phyloP scores from a whole-genome alignment of 164 flowering plant genomes.

The Cinnamomum micranthum region DNA sequence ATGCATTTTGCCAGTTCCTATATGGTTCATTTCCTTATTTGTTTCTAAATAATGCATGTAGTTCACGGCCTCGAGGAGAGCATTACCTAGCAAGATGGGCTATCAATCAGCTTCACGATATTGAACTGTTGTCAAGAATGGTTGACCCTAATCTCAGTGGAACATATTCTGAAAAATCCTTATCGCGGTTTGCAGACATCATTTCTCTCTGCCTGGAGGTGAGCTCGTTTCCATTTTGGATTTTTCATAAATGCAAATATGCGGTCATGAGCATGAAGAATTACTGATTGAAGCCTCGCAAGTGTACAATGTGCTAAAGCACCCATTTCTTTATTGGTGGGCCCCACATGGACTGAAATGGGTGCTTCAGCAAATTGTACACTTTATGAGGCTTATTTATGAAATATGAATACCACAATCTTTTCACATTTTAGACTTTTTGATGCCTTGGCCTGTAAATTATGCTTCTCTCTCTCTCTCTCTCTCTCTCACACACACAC shows the following conservation, averaged over 20 bases:
- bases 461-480: too few species aligned
- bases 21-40: not conserved
- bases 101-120: conserved; percentile 86
- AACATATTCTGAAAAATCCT: conserved; percentile 75
- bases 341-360: too few species aligned
- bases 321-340: not conserved
- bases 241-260: not conserved
- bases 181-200: conserved; percentile 86
- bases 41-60: conserved; percentile 16
- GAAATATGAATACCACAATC: too few species aligned
- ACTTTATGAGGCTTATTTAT: too few species aligned
- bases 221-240: conserved; percentile 12
- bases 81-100: conserved; percentile 93
- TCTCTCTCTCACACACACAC: too few species aligned
- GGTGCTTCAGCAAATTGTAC: too few species aligned
- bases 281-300: not conserved
- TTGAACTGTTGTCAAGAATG: conserved; percentile 81
- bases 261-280: not conserved
- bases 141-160: conserved; percentile 87
- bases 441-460: too few species aligned
- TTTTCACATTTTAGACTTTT: too few species aligned
- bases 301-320: not conserved
- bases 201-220: conserved; percentile 90
- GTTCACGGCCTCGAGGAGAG: conserved; percentile 65
- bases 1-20: not conserved